Conservation (phyloP, 768 basidiomycete genomes). For the Mycena rebaudengoi region DNA sequence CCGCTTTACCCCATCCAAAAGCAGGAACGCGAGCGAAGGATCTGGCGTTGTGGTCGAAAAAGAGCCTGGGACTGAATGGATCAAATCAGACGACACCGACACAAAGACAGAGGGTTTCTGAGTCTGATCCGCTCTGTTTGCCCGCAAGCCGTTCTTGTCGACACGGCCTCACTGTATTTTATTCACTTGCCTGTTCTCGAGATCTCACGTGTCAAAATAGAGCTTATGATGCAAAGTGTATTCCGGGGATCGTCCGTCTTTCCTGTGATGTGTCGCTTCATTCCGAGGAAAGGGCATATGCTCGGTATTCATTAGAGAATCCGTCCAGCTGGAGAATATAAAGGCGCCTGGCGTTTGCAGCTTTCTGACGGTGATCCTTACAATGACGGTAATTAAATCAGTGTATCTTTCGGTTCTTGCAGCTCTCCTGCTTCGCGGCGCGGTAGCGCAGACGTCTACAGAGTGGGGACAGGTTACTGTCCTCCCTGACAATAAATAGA, state of each 20-base stretch:
- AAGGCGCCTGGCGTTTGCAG: background rate
- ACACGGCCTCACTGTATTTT: background rate
- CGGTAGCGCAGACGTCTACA: slow-evolving; percentile 19
- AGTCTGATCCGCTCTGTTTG: slow-evolving; percentile 3
- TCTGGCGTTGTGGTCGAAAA: slow-evolving; percentile 26
- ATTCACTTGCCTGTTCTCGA: background rate
- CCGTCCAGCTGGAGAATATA: slow-evolving; percentile 1
- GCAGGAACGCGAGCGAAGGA: slow-evolving; percentile 22
- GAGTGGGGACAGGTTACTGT: slow-evolving; percentile 18
- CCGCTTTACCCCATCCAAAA: slow-evolving; percentile 9
- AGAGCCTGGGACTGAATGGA: slow-evolving; percentile 4
- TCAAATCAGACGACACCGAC: background rate
- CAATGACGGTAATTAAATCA: slow-evolving; percentile 2
- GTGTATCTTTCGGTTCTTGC: slow-evolving; percentile 11
- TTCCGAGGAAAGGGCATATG: slow-evolving; percentile 27
- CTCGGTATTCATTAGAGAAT: slow-evolving; percentile 15
- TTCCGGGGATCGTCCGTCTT: slow-evolving; percentile 23
- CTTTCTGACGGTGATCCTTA: background rate
- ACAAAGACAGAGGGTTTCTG: slow-evolving; percentile 19
- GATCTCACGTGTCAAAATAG: slow-evolving; percentile 15
- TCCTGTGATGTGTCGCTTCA: background rate
- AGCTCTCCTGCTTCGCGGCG: background rate
- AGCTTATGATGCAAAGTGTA: slow-evolving; percentile 16
- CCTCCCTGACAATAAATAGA: background rate
- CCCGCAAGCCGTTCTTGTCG: background rate